Evolutionary conservation across 1,139 yeast genomes (phyloP).

Genomic region (Meyerozyma sp.): DNA sequence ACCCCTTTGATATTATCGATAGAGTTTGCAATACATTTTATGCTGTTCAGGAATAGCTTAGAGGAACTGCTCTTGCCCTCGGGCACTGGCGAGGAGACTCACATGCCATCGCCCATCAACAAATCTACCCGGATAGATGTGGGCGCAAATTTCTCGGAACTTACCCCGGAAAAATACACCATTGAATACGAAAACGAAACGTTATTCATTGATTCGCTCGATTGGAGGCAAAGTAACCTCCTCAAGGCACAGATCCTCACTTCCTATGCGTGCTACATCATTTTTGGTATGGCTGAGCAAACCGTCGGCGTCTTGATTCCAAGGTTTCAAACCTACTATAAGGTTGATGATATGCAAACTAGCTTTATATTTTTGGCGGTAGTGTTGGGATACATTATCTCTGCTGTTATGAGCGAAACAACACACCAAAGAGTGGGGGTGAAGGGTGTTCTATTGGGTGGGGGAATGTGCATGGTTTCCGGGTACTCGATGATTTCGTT

Average conservation of each 20-base stretch:
- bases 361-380: constrained; percentile 31
- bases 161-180: constrained; percentile 5
- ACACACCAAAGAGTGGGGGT: constrained; percentile 31
- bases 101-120: neutral
- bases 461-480: constrained; percentile 25
- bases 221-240: constrained; percentile 34
- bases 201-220: constrained; percentile 28
- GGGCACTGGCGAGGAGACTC: neutral
- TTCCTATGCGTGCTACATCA: constrained; percentile 31
- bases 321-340: constrained; percentile 37
- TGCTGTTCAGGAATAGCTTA: neutral
- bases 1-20: neutral
- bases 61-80: neutral
- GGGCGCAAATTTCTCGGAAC: neutral
- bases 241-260: constrained; percentile 37
- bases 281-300: constrained; percentile 55
- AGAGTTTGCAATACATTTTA: neutral
- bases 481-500: constrained; percentile 23
- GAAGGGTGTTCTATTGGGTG: constrained; percentile 33
- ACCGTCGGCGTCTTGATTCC: constrained; percentile 55
- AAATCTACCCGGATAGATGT: neutral
- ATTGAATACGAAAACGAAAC: constrained; percentile 22
- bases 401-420: constrained; percentile 32
- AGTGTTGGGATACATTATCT: constrained; percentile 33
- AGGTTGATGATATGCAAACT: constrained; percentile 36